Base-by-base conservation (phyloP, 78 protist species). In the Trichosphaerium sp. region DNA sequence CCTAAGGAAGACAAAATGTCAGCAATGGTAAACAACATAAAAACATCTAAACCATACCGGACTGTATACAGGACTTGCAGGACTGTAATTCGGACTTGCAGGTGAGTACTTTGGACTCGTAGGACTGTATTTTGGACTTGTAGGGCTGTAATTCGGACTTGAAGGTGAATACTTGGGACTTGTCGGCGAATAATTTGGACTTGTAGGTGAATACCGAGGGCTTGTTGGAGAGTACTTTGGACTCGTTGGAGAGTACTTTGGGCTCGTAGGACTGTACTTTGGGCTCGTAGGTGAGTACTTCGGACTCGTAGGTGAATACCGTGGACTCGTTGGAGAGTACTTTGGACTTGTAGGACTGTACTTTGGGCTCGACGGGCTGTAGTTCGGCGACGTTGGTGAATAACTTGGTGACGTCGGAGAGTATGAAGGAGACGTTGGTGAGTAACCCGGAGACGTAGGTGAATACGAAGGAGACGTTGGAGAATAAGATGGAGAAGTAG, bases 391-490 rank as follows among this genome's bases (percentile, higher is more conserved):
- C 7, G 90, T 83, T 31, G 92, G 93, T 18, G 74, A 31, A 83
- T 87, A 87, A 26, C 62, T 2, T 4, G 92, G 89, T 1, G 64
- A 32, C 29, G 93, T 80, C 34, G 91, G 88, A 0, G 47, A 23
- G 67, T 85, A 82, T 4, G 81, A 6, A 10, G 92, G 96, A 7
- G 71, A 41, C 23, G 91, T 80, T 32, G 97, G 94, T 10, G 82
- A 65, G 65, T 92, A 87, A 28, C 75, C 12, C 23, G 91, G 93
- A 10, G 69, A 39, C 0, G 90, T 80, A n/a, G 89, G 91, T 54
- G 68, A 51, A 47, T 80, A 64, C 4, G 39, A 25, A 15, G 28
- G 60, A 43, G 69, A 42, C 34, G 84, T 75, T 23, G 91, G 91
- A 0, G 74, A 66, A 54, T 86, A 91, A 3, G 78, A 14, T n/a